Conservation (phyloP, 805 yeast species). For the Wickerhamiella bombiphila region DNA sequence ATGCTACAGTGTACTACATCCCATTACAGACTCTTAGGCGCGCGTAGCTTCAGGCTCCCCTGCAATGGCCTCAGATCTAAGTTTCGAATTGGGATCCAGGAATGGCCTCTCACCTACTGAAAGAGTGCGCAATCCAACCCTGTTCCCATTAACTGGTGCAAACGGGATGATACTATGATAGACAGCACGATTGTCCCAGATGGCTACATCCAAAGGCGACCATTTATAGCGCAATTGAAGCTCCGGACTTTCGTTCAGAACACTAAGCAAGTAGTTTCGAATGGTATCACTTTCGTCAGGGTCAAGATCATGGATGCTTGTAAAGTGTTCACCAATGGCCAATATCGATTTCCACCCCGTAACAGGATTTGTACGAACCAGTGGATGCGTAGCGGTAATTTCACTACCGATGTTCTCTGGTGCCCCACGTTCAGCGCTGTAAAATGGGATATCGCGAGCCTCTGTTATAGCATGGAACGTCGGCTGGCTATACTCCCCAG, state of each 20-base stretch:
- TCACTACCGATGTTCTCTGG: conserved; percentile 20
- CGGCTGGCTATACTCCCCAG: conserved; percentile 18
- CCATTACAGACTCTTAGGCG: too few species aligned
- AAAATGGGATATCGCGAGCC: conserved; percentile 5
- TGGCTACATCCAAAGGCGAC: conserved; percentile 36
- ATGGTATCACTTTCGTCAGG: conserved; percentile 35
- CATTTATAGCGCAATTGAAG: conserved; percentile 29
- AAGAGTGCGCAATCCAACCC: conserved; percentile 16
- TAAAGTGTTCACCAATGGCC: conserved; percentile 36
- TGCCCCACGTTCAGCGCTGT: conserved; percentile 18
- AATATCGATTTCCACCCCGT: conserved; percentile 42
- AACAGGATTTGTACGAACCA: conserved; percentile 48
- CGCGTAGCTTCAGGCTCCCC: too few species aligned
- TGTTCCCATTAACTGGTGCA: conserved; percentile 2
- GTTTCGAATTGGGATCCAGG: conserved; percentile 8
- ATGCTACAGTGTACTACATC: too few species aligned
- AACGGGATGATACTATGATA: conserved; percentile 31
- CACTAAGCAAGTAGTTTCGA: conserved; percentile 32
- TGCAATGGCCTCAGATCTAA: not conserved
- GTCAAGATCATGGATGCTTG: conserved; percentile 35
- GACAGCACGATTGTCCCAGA: conserved; percentile 45
- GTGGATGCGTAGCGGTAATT: conserved; percentile 37
- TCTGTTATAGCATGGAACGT: not conserved
- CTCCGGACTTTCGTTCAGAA: conserved; percentile 14
- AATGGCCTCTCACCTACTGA: conserved; percentile 19